phyloP scores from a whole-genome alignment of 768 basidiomycete species.

The Mycena capillaripes region DNA sequence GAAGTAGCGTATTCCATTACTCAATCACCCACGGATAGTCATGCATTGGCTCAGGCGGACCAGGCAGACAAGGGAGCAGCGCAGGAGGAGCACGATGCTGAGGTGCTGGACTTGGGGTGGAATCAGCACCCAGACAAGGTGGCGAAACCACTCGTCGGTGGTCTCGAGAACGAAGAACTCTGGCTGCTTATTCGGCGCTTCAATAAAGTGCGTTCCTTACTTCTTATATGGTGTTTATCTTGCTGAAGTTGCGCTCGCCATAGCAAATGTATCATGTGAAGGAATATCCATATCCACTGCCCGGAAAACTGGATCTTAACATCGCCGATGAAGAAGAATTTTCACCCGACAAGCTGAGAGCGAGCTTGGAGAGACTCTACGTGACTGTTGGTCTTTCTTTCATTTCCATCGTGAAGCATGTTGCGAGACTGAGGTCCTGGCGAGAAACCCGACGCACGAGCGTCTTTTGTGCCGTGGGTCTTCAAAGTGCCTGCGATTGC shows the following conservation, averaged over 20 bases:
- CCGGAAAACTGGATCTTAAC: slow-evolving; percentile 55
- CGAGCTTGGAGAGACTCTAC: slow-evolving; percentile 57
- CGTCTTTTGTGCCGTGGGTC: slow-evolving; percentile 42
- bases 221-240: slow-evolving; percentile 5
- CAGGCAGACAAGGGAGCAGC: slow-evolving; percentile 20
- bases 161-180: slow-evolving; percentile 55
- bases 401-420: slow-evolving; percentile 48
- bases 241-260: slow-evolving; percentile 14
- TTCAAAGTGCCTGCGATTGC: neutral
- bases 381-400: slow-evolving; percentile 48
- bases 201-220: slow-evolving; percentile 52
- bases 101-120: slow-evolving; percentile 28
- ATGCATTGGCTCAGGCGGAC: slow-evolving; percentile 26
- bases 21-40: slow-evolving; percentile 27
- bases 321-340: slow-evolving; percentile 55
- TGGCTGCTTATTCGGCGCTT: slow-evolving; percentile 55
- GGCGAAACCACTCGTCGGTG: slow-evolving; percentile 46
- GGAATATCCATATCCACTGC: slow-evolving; percentile 43
- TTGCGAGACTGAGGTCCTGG: slow-evolving; percentile 56
- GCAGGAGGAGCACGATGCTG: slow-evolving; percentile 13
- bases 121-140: slow-evolving; percentile 33
- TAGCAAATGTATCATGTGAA: slow-evolving; percentile 57
- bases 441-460: slow-evolving; percentile 52
- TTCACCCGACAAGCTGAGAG: slow-evolving; percentile 57
- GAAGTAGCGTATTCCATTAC: slow-evolving; percentile 24